Base-by-base conservation (phyloP, 2,329 filamentous ascomycete genomes). In the Zymoseptoria crescenta region DNA sequence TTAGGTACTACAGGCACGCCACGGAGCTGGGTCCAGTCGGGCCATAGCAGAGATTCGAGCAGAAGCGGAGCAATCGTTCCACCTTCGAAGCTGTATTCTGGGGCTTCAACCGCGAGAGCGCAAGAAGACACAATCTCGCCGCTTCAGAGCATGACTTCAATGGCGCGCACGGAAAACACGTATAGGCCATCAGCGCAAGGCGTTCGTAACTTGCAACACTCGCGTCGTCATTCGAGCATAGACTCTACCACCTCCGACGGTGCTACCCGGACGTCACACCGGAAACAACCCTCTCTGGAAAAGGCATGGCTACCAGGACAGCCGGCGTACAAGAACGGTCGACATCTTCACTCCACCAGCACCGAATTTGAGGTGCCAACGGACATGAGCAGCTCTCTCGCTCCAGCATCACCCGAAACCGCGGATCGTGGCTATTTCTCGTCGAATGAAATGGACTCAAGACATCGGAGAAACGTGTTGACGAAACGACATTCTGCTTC, bases 361-460 rank as follows among this genome's bases (percentile, higher is more conserved):
- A 61, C 64, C 20, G 68, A 69, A 48, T 54, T 59, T 35, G 56
- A 59, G 16, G 53, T 61, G 27, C 57, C 61, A 19, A 53, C 71
- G 52, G 59, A 72, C 50, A 67, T 73, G 41, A 67, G 73, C 45
- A 72, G 71, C 19, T 68, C 73, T 16, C 58, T 65, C 6, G 55
- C 59, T 21, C 62, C 70, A 35, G 62, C 69, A 30, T 71, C 69
- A 24, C 69, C 75, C 52, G 74, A 75, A 58, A 89, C 95, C 61
- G 74, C 90, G 16, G 94, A 97, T 68, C 84, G 91, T 41, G 93
- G 92, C 24, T 97, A 97, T 73, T 96, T 96, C 70, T 96, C 93
- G 7, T 91, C 92, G 2, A 88, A 88, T 16, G 93, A 97, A 69
- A 79, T 86, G 9, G 91, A 96, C 29, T 56, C 58, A 13, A 54